phyloP scores from a whole-genome alignment of 2,329 filamentous ascomycete genomes.

The Colletotrichum chlorophyti region DNA sequence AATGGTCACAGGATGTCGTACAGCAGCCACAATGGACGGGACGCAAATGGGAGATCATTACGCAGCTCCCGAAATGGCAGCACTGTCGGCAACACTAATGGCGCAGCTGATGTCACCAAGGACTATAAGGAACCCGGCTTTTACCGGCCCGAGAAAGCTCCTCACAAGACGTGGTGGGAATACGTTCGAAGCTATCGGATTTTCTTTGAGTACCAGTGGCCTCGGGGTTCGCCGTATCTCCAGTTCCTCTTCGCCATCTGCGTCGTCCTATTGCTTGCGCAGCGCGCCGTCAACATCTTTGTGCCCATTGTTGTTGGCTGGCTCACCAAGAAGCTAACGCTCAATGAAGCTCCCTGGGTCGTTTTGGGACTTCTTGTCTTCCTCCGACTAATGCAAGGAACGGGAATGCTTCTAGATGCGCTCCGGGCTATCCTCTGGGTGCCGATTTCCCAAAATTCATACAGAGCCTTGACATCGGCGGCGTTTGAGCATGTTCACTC shows the following conservation, averaged over 20 bases:
- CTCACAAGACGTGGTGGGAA: constrained; percentile 93
- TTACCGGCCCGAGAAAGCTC: constrained; percentile 86
- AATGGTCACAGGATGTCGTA: constrained; percentile 46
- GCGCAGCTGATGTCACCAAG: constrained; percentile 48
- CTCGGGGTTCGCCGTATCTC: constrained; percentile 75
- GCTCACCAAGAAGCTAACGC: constrained; percentile 75
- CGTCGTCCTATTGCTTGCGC: constrained; percentile 78
- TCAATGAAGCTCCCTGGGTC: constrained; percentile 68
- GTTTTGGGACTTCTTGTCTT: constrained; percentile 73
- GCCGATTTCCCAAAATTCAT: constrained; percentile 95
- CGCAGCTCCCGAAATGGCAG: constrained; percentile 31
- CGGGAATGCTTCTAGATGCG: constrained; percentile 85
- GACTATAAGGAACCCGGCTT: constrained; percentile 76
- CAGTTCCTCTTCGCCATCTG: constrained; percentile 83
- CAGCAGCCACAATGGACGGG: constrained; percentile 39
- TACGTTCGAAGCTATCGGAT: constrained; percentile 91
- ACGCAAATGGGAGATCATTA: constrained; percentile 22
- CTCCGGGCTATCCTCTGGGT: constrained; percentile 89
- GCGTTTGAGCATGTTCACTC: constrained; percentile 98
- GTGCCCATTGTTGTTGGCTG: constrained; percentile 82
- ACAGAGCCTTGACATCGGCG: constrained; percentile 90
- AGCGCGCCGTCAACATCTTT: constrained; percentile 84
- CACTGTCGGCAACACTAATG: constrained; percentile 39
- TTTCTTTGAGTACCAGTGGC: constrained; percentile 98
- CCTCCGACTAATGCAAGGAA: constrained; percentile 84